Percentiles rank a stretch among this genome's conserved stretches.
These are phyloP conservation scores for Crucihimalaya himalaica DNA, from an alignment of 345 rosid genomes.

Conservation along the genomic window DNA sequence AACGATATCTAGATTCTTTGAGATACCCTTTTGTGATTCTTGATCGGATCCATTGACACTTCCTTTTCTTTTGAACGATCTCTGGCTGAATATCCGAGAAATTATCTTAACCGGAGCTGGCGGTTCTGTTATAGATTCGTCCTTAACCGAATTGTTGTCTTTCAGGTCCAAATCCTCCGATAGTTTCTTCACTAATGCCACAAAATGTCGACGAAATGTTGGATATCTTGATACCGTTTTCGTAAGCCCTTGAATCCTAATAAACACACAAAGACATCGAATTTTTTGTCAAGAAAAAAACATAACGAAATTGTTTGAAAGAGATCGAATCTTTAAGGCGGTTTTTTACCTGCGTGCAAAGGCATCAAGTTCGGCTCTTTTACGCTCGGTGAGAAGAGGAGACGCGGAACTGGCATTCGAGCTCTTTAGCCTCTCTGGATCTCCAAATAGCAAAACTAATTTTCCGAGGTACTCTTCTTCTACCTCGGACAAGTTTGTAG, in stretches of 20 bases:
- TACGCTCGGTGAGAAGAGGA: constrained; percentile 72
- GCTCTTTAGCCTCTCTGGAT: constrained; percentile 58
- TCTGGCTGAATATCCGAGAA: constrained; percentile 56
- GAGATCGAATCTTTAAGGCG: not conserved
- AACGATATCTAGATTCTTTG: constrained; percentile 32
- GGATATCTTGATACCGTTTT: constrained; percentile 85
- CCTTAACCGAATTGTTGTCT: constrained; percentile 37
- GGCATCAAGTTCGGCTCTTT: constrained; percentile 85
- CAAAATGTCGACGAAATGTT: constrained; percentile 67
- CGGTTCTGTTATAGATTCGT: constrained; percentile 35
- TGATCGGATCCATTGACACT: constrained; percentile 51
- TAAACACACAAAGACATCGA: constrained; percentile 4
- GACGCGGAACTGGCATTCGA: constrained; percentile 48
- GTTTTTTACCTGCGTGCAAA: constrained; percentile 81
- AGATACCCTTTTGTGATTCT: constrained; percentile 38
- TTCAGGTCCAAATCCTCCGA: constrained; percentile 62
- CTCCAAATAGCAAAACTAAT: constrained; percentile 66
- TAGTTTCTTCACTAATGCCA: constrained; percentile 50
- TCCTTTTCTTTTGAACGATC: constrained; percentile 58
- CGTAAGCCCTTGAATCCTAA: constrained; percentile 78
- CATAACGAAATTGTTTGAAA: not conserved
- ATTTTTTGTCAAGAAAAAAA: no score
- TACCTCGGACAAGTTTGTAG: constrained; percentile 62
- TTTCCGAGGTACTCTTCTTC: constrained; percentile 88
- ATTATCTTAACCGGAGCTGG: constrained; percentile 59